These are phyloP conservation scores for Eutrema heterophyllum DNA, from an alignment of 345 rosid genomes.

Conservation along the genomic window DNA sequence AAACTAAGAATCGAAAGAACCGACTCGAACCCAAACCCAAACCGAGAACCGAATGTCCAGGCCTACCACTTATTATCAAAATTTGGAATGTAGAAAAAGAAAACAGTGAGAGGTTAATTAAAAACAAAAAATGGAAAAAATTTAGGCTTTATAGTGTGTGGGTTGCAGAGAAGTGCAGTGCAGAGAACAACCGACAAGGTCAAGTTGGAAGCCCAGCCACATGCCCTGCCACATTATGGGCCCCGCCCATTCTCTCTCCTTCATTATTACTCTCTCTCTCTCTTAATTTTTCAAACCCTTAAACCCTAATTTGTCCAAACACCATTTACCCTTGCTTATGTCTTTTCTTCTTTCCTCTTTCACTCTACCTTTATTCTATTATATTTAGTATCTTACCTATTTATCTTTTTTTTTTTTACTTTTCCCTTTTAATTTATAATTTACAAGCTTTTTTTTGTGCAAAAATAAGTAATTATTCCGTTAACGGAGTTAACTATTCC, in stretches of 20 bases:
- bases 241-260: conserved; percentile 42
- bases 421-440: neutral
- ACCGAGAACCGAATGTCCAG: too few species aligned
- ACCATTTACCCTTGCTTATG: conserved; percentile 9
- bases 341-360: conserved; percentile 28
- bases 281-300: conserved; percentile 16
- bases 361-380: neutral
- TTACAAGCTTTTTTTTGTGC: neutral
- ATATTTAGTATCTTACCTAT: neutral
- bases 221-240: conserved; percentile 80
- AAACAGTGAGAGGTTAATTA: neutral
- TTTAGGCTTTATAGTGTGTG: conserved; percentile 19
- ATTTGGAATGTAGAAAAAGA: neutral
- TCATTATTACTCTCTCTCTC: conserved; percentile 52
- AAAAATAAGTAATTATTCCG: too few species aligned
- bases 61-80: neutral
- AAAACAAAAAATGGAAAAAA: neutral
- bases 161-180: conserved; percentile 28
- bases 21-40: too few species aligned
- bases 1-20: too few species aligned
- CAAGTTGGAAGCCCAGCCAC: conserved; percentile 93
- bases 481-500: too few species aligned
- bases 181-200: conserved; percentile 88
- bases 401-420: neutral
- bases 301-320: conserved; percentile 32